A percentile compares a stretch with the other conserved stretches of the same genome.
Conservation (phyloP, 228 moss, liverwort and hornwort genomes). For the Sphagnum fallax region DNA sequence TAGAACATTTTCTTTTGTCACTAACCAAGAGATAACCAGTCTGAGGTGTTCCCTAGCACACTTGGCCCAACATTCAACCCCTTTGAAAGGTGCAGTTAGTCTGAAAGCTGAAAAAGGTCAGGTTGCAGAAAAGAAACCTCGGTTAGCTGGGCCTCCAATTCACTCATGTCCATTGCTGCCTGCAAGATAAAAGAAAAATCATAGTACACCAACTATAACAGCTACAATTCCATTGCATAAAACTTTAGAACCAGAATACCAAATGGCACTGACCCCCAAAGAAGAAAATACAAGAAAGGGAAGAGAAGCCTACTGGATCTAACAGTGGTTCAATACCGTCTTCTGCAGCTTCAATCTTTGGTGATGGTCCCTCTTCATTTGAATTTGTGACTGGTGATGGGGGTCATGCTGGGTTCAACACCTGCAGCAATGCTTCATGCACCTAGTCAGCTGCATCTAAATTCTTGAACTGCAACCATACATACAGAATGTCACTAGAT, state of each 20-base stretch:
- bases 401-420: conserved; percentile 87
- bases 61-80: too few species aligned
- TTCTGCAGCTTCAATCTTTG: conserved; percentile 26
- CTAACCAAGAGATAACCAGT: too few species aligned
- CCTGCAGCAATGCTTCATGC: conserved; percentile 84
- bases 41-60: too few species aligned
- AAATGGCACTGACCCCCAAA: not conserved
- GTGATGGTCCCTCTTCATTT: conserved; percentile 71
- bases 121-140: conserved; percentile 37
- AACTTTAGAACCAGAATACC: too few species aligned
- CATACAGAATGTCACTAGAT: too few species aligned
- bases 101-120: too few species aligned
- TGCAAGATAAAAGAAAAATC: conserved; percentile 11
- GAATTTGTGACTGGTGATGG: conserved; percentile 95
- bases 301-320: conserved; percentile 35
- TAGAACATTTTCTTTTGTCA: too few species aligned
- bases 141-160: conserved; percentile 82
- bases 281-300: too few species aligned
- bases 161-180: conserved; percentile 60
- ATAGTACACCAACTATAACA: too few species aligned
- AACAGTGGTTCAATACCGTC: conserved; percentile 62
- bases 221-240: too few species aligned
- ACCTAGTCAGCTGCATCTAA: conserved; percentile 76
- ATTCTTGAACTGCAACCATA: conserved; percentile 8
- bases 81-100: too few species aligned